Base-by-base conservation (phyloP, 352 stramenopile genomes). In the Phytopythium oedochilum region DNA sequence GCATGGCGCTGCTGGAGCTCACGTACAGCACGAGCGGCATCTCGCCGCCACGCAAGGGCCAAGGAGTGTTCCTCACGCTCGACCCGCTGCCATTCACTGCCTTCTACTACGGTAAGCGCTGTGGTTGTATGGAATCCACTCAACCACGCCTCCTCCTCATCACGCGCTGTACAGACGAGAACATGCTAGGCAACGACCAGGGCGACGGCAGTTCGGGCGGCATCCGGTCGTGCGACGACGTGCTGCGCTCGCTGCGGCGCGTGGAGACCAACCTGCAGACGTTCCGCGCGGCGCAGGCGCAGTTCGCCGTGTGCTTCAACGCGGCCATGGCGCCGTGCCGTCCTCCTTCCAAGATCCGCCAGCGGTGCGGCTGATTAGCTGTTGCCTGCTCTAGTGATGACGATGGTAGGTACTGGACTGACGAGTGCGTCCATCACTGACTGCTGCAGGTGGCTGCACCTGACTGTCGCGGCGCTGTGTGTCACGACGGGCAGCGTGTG, bases 21-120 rank as follows among this genome's bases (percentile, higher is more conserved):
- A 72, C 77, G 23, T 89, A 88, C 62, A 85, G 70, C 35, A 82
- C 81, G 17, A 73, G 58, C 14, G 81, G 78, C 10, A 80, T 91
- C 36, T 64, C 65, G 20, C 66, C 72, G 15, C 76, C 78, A 28
- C 76, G 76, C 12, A 81, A 78, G 29, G 78, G 78, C 28, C 64
- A 81, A 23, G 74, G 72, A 5, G 67, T 63, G 3, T 86, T 91
- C 57, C 73, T 75, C 55, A 73, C 70, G 22, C 60, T 83, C 22
- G 66, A 80, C 6, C 57, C 81, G 14, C 44, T 87, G n/a, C 32
- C 65, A n/a, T 74, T 72, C 34, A 66, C 68, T 23, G 48, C 60
- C 35, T 75, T 88, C 44, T 67, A 74, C 55, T 78, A 83, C 25
- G 77, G 75, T 86, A 53, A 34, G 3, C 23, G 3, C 43, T 8